Conservation (phyloP, 2,329 filamentous ascomycete species). For the Ascochyta viciae-villosae region DNA sequence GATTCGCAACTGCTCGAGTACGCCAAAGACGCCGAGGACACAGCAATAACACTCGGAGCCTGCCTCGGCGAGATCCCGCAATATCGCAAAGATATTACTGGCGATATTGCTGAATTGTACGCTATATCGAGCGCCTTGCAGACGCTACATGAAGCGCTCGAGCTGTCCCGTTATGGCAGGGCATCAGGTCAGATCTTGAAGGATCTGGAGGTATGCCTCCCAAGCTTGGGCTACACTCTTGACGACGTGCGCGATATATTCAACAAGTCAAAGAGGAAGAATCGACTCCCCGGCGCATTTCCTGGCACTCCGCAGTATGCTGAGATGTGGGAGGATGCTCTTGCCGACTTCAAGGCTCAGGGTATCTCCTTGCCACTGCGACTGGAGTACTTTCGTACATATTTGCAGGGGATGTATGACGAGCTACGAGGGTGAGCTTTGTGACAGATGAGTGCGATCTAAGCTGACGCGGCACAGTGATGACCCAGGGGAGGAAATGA, state of each 20-base stretch:
- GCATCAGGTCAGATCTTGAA: conserved; percentile 48
- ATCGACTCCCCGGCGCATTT: conserved; percentile 42
- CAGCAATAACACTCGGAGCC: conserved; percentile 58
- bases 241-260: conserved; percentile 56
- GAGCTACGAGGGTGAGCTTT: conserved; percentile 55
- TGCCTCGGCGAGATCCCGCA: conserved; percentile 61
- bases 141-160: conserved; percentile 55
- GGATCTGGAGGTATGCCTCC: conserved; percentile 58
- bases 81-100: conserved; percentile 60
- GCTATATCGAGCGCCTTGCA: conserved; percentile 60
- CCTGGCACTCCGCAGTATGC: conserved; percentile 53
- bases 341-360: conserved; percentile 55
- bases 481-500: conserved; percentile 40
- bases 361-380: conserved; percentile 56
- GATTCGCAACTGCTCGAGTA: conserved; percentile 49
- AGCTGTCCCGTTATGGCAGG: conserved; percentile 49
- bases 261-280: conserved; percentile 46
- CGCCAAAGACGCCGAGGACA: conserved; percentile 60
- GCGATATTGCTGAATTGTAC: conserved; percentile 62
- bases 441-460: neutral
- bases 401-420: conserved; percentile 54
- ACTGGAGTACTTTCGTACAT: conserved; percentile 59
- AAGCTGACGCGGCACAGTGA: conserved; percentile 34
- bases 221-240: conserved; percentile 60
- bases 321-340: conserved; percentile 60